Conservation (phyloP, 129 eudicot genomes). For the Arctium lappa region DNA sequence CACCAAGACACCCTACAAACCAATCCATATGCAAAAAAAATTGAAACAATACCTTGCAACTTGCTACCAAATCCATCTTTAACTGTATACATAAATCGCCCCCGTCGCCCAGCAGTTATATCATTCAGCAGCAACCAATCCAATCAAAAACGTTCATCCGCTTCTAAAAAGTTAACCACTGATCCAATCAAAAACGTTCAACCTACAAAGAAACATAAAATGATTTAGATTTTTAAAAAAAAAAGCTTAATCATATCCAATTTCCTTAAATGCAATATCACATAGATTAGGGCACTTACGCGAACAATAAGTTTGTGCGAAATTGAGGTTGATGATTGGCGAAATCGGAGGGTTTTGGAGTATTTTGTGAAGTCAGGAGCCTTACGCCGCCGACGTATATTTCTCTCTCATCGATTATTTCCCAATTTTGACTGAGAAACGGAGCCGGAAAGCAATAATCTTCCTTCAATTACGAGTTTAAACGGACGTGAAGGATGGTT, state of each 20-base stretch:
- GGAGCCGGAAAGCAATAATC: constrained; percentile 16
- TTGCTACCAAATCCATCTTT: constrained; percentile 75
- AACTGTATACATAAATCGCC: constrained; percentile 16
- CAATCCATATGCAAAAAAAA: neutral
- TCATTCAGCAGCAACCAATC: constrained; percentile 24
- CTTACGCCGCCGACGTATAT: constrained; percentile 33
- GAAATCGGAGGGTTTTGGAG: constrained; percentile 14
- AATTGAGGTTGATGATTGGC: constrained; percentile 11
- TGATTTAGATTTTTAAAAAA: neutral
- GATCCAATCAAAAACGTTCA: constrained; percentile 32
- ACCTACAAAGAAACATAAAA: neutral
- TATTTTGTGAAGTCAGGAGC: neutral
- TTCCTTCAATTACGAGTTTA: constrained; percentile 22
- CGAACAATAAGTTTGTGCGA: neutral
- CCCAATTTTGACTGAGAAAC: constrained; percentile 31
- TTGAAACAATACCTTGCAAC: constrained; percentile 63
- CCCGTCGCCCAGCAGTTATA: constrained; percentile 3
- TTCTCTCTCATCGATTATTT: constrained; percentile 39
- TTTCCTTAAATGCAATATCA: constrained; percentile 4
- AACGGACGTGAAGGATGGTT: constrained; percentile 41
- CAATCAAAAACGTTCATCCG: constrained; percentile 20
- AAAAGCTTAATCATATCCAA: neutral
- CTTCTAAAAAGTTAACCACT: constrained; percentile 18
- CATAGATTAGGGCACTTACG: constrained; percentile 15
- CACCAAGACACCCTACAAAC: constrained; percentile 7